Evolutionary conservation across 805 yeast genomes (phyloP).

Genomic region (Vanderwaltozyma polyspora): DNA sequence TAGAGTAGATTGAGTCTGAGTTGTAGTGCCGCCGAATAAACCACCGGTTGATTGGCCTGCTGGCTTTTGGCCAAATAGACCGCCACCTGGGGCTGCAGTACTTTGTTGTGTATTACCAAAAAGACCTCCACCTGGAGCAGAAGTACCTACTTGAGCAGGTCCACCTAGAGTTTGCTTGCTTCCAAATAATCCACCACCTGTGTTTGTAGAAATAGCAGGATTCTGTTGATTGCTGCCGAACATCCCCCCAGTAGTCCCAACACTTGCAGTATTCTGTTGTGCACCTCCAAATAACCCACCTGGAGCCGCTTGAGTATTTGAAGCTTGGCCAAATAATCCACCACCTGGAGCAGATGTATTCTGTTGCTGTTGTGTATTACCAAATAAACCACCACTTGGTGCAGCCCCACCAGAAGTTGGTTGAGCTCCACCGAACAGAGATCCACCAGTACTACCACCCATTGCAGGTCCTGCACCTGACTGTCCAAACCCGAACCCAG

Average conservation of each 20-base stretch:
- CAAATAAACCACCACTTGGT: slow-evolving; percentile 25
- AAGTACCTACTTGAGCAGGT: slow-evolving; percentile 6
- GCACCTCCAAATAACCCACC: slow-evolving; percentile 20
- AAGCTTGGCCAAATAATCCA: slow-evolving; percentile 16
- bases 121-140: slow-evolving; percentile 20
- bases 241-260: neutral
- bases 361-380: slow-evolving; percentile 12
- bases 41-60: too few species aligned
- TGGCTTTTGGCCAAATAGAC: slow-evolving; percentile 19
- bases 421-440: slow-evolving; percentile 3
- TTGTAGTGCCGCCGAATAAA: slow-evolving; percentile 9
- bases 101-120: slow-evolving; percentile 21
- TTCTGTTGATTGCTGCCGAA: slow-evolving; percentile 3
- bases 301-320: slow-evolving; percentile 5
- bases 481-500: too few species aligned
- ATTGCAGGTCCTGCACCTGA: too few species aligned
- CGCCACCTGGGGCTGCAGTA: slow-evolving; percentile 13
- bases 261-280: slow-evolving; percentile 1
- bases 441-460: neutral
- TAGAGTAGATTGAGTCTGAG: neutral
- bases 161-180: slow-evolving; percentile 8
- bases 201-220: too few species aligned
- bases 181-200: slow-evolving; percentile 18
- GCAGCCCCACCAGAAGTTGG: slow-evolving; percentile 7
- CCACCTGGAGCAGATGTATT: slow-evolving; percentile 13